A percentile compares a stretch with the other conserved stretches of the same genome.
phyloP scores from a whole-genome alignment of 495 filamentous ascomycete species.

The Penicillium antarcticum region DNA sequence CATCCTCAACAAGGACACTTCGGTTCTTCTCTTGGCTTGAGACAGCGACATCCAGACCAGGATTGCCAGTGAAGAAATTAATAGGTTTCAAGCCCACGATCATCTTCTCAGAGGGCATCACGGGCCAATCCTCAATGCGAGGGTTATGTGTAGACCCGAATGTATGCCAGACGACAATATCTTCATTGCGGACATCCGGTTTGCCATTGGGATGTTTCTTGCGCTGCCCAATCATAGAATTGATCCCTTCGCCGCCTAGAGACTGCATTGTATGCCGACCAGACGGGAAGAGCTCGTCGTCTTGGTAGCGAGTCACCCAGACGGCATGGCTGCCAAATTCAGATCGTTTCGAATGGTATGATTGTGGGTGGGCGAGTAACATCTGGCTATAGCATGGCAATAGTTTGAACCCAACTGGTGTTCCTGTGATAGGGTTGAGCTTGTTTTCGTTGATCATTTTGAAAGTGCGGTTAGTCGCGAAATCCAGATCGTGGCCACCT shows the following conservation, averaged over 20 bases:
- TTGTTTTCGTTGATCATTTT: slow-evolving; percentile 74
- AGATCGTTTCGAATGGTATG: slow-evolving; percentile 68
- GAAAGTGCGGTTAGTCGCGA: slow-evolving; percentile 62
- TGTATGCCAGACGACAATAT: slow-evolving; percentile 49
- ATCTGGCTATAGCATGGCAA: slow-evolving; percentile 68
- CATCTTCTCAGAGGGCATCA: slow-evolving; percentile 54
- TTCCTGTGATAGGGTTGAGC: slow-evolving; percentile 67
- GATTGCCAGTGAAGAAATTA: slow-evolving; percentile 72
- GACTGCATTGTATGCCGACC: slow-evolving; percentile 86
- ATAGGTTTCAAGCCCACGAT: slow-evolving; percentile 60
- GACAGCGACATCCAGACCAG: slow-evolving; percentile 43
- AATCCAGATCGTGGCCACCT: slow-evolving; percentile 61
- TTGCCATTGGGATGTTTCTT: slow-evolving; percentile 10
- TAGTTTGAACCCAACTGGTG: slow-evolving; percentile 78
- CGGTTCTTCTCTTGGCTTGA: slow-evolving; percentile 28
- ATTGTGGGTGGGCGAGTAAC: slow-evolving; percentile 66
- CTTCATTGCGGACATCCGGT: slow-evolving; percentile 44
- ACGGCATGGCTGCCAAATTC: slow-evolving; percentile 76
- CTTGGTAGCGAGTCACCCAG: slow-evolving; percentile 74
- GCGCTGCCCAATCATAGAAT: slow-evolving; percentile 13
- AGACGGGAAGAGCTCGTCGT: slow-evolving; percentile 74
- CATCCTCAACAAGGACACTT: slow-evolving; percentile 24
- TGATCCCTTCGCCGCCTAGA: slow-evolving; percentile 46
- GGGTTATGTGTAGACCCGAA: slow-evolving; percentile 62
- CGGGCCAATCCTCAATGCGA: slow-evolving; percentile 59